These are phyloP conservation scores for Fusarium udum DNA, from an alignment of 2,329 filamentous ascomycete genomes.

Conservation along the genomic window DNA sequence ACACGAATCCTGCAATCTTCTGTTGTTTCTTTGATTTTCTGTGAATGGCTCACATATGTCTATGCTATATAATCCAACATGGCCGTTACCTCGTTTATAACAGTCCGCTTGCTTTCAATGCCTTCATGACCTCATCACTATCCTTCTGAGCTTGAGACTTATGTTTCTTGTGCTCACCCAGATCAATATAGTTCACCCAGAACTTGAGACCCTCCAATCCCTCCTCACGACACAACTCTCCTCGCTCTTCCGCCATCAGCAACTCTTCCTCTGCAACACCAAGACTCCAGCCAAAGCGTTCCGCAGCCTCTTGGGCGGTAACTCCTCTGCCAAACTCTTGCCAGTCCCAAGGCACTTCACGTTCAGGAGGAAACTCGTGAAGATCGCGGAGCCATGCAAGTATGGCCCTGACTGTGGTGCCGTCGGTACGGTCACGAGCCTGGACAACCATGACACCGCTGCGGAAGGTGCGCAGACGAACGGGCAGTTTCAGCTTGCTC, in stretches of 20 bases:
- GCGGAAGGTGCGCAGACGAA: constrained; percentile 88
- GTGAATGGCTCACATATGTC: constrained; percentile 7
- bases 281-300: constrained; percentile 95
- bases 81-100: constrained; percentile 17
- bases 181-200: constrained; percentile 82
- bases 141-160: constrained; percentile 46
- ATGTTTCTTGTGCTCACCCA: constrained; percentile 50
- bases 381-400: constrained; percentile 80
- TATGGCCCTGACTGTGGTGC: constrained; percentile 83
- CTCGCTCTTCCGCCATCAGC: constrained; percentile 95
- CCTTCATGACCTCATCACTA: constrained; percentile 54
- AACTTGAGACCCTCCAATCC: constrained; percentile 90
- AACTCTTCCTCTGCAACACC: constrained; percentile 95
- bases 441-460: constrained; percentile 96
- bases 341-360: constrained; percentile 80
- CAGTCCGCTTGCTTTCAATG: constrained; percentile 54
- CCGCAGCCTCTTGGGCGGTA: constrained; percentile 88
- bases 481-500: constrained; percentile 86
- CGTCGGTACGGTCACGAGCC: constrained; percentile 85
- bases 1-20: not conserved
- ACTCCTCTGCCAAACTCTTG: constrained; percentile 81
- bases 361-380: constrained; percentile 70
- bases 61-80: constrained; percentile 13
- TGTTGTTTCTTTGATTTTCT: not conserved
- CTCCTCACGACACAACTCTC: constrained; percentile 88